These are phyloP conservation scores for Geotrichum bryndzae DNA, from an alignment of 1,139 yeast genomes.

Conservation along the genomic window DNA sequence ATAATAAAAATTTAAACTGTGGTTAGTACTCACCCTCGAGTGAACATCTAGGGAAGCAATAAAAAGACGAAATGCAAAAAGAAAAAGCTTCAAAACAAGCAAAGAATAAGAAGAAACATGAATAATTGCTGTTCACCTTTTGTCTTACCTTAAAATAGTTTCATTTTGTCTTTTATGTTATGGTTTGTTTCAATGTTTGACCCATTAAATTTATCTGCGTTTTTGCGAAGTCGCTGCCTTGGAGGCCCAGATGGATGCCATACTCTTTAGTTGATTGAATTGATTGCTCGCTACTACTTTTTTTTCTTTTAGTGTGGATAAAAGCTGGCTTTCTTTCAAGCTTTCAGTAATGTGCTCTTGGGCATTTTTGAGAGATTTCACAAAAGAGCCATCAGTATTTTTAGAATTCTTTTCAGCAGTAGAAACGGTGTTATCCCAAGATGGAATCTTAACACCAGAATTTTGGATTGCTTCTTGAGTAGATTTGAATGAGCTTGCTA, in stretches of 20 bases:
- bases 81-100: too few species aligned
- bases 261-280: background rate
- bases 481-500: background rate
- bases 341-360: background rate
- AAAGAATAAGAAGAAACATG: too few species aligned
- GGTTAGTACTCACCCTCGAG: background rate
- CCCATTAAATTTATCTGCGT: background rate
- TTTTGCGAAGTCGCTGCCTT: background rate
- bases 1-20: background rate
- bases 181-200: background rate
- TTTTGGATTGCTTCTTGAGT: background rate
- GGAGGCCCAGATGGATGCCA: background rate
- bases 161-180: background rate
- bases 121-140: background rate
- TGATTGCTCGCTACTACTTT: background rate
- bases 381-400: background rate
- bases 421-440: background rate
- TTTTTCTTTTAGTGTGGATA: background rate
- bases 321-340: background rate
- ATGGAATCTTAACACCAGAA: background rate
- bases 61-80: background rate
- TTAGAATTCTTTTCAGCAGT: background rate
- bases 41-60: background rate
- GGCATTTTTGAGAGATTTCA: background rate
- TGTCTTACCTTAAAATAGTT: background rate